Evolutionary conservation across 345 rosid species (phyloP).

Genomic region (Bruguiera parviflora): DNA sequence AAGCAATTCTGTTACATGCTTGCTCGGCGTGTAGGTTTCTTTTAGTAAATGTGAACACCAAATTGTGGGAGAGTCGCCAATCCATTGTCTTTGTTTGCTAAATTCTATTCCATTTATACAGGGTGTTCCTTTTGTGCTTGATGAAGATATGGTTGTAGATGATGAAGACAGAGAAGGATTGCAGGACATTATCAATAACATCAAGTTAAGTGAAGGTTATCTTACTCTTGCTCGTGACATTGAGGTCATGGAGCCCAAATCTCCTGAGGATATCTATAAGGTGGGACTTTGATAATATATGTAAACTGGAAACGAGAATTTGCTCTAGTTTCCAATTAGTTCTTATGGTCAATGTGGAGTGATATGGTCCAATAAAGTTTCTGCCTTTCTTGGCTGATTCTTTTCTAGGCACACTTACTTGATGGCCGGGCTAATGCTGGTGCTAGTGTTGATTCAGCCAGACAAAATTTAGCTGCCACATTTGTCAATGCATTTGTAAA

Average conservation of each 20-base stretch:
- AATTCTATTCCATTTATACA: slow-evolving; percentile 27
- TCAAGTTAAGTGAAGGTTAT: slow-evolving; percentile 82
- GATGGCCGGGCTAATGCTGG: slow-evolving; percentile 85
- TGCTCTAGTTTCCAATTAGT: background rate
- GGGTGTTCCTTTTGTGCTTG: slow-evolving; percentile 75
- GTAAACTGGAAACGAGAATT: background rate
- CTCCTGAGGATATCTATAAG: slow-evolving; percentile 97
- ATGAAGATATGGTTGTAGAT: slow-evolving; percentile 58
- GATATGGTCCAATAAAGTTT: slow-evolving; percentile 1
- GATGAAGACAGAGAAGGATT: slow-evolving; percentile 57
- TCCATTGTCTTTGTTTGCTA: slow-evolving; percentile 7
- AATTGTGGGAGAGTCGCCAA: background rate
- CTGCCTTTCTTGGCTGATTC: slow-evolving; percentile 7
- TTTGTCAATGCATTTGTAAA: slow-evolving; percentile 97
- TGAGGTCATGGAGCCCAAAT: slow-evolving; percentile 98
- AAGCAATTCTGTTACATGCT: slow-evolving; percentile 89
- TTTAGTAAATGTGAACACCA: background rate
- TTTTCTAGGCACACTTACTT: slow-evolving; percentile 80
- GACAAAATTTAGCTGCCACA: slow-evolving; percentile 91
- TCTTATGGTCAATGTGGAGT: background rate
- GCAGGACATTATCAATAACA: slow-evolving; percentile 81
- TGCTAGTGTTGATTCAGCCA: slow-evolving; percentile 82
- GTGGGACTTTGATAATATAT: slow-evolving; percentile 31
- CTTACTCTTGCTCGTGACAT: slow-evolving; percentile 95
- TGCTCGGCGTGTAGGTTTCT: slow-evolving; percentile 79